Percentiles rank a stretch among this genome's conserved stretches.
phyloP scores from a whole-genome alignment of 2,329 filamentous ascomycete genomes.

The Balansia obtecta region DNA sequence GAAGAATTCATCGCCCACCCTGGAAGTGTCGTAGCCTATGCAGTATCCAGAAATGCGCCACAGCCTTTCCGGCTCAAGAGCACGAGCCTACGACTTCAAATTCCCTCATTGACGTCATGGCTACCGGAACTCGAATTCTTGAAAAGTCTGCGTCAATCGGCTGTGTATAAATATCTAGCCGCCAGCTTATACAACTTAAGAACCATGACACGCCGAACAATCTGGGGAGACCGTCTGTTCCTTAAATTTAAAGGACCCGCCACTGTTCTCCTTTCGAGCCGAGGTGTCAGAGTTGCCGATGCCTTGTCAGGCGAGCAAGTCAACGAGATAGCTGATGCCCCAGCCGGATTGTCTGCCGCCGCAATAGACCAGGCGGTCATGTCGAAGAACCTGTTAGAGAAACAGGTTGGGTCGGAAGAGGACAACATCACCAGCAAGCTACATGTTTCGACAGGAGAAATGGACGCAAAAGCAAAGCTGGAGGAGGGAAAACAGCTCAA shows the following conservation, averaged over 20 bases:
- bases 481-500: conserved; percentile 46
- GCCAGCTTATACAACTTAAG: conserved; percentile 55
- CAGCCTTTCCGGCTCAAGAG: conserved; percentile 76
- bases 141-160: conserved; percentile 55
- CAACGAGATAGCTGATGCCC: conserved; percentile 78
- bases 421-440: conserved; percentile 31
- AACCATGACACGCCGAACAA: conserved; percentile 65
- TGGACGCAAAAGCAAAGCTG: conserved; percentile 55
- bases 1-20: conserved; percentile 91
- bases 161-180: conserved; percentile 58
- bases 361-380: conserved; percentile 37
- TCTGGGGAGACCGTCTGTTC: conserved; percentile 92
- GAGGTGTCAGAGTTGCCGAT: conserved; percentile 69
- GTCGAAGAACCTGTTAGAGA: conserved; percentile 18
- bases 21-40: conserved; percentile 84
- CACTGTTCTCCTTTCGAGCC: conserved; percentile 77
- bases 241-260: conserved; percentile 78
- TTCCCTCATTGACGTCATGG: conserved; percentile 55
- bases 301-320: conserved; percentile 66
- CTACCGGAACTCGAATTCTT: conserved; percentile 64
- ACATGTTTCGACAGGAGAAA: conserved; percentile 42
- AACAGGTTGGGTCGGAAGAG: conserved; percentile 14
- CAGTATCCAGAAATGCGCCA: conserved; percentile 59
- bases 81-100: conserved; percentile 64
- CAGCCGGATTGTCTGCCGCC: conserved; percentile 55